Percentiles rank a stretch among this genome's conserved stretches.
These are phyloP conservation scores for Juncus effusus DNA, from an alignment of 176 grass and related monocot genomes.

Conservation along the genomic window DNA sequence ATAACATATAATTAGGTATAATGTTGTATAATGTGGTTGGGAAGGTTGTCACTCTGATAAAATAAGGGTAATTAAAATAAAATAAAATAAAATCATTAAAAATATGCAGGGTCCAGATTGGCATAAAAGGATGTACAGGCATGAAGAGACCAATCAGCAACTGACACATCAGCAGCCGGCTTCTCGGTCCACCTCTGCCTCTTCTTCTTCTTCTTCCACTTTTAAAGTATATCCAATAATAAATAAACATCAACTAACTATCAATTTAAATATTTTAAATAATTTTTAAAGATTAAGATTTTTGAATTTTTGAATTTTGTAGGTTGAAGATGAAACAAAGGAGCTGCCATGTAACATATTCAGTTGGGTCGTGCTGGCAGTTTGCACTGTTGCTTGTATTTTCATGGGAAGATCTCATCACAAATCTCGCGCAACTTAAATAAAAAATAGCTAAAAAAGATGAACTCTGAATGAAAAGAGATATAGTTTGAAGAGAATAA, in stretches of 20 bases:
- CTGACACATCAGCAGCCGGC: no score
- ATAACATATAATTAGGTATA: no score
- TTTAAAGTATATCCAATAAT: background rate
- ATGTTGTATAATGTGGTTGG: no score
- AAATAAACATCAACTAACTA: no score
- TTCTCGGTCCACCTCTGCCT: background rate
- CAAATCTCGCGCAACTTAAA: background rate
- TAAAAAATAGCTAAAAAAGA: background rate
- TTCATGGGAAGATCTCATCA: constrained; percentile 38
- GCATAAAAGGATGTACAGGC: background rate
- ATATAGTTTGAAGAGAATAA: no score
- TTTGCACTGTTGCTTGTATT: constrained; percentile 44
- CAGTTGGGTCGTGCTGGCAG: constrained; percentile 65
- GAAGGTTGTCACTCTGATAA: no score
- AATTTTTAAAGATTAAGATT: no score
- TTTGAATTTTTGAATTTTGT: background rate
- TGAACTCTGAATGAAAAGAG: no score
- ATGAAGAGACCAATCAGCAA: background rate
- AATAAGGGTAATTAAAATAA: no score
- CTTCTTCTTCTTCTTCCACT: constrained; percentile 8
- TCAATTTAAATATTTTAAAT: no score
- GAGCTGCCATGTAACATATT: constrained; percentile 59
- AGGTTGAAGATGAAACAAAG: constrained; percentile 64
- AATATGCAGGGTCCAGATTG: no score
- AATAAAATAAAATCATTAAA: no score